Base-by-base conservation (phyloP, 257 asterid species). In the Gardenia jasminoides region DNA sequence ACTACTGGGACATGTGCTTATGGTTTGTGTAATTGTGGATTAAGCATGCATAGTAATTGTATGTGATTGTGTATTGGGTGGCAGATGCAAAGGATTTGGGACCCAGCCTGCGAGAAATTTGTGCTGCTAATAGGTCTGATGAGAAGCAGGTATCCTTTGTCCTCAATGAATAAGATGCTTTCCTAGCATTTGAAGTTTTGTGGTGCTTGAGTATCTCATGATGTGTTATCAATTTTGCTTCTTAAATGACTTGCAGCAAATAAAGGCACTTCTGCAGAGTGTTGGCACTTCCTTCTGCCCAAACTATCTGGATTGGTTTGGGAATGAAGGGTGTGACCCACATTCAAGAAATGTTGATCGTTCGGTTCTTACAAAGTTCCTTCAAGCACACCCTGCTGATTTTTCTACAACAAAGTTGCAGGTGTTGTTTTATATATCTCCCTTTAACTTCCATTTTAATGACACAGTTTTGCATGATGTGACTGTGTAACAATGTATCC, bases 231-330 rank as follows among this genome's bases (percentile, higher is more conserved):
- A 69, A 39, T 72, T 61, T 22, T 26, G n/a, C 48, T 56, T 36
- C 31, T 74, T 67, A 36, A 58, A 74, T 33, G n/a, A 76, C 65
- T 41, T 87, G 66, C 94, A 95, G 99, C 97, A 95, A 95, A 91
- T 93, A 71, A 93, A 88, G 90, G 98, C 99, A 76, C 97, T 95
- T 85, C 98, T 95, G 70, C 89, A 92, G 85, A 83, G 86, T 78
- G 86, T 90, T 83, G 99, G 99, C 68, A 80, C 93, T 75, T 84
- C 97, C 50, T 91, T 95, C 82, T 95, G 98, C 86, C 99, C 96
- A 30, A 88, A 92, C 82, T 79, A 81, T 85, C 76, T 89, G 88
- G 98, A 95, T 82, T 95, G 99, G 99, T 89, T 93, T 81, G 97
- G 97, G 46, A 74, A 67, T 78, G 97, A 90, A 41, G 90, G 75